Base-by-base conservation (phyloP, 805 yeast species). In the Candida adriatica region DNA sequence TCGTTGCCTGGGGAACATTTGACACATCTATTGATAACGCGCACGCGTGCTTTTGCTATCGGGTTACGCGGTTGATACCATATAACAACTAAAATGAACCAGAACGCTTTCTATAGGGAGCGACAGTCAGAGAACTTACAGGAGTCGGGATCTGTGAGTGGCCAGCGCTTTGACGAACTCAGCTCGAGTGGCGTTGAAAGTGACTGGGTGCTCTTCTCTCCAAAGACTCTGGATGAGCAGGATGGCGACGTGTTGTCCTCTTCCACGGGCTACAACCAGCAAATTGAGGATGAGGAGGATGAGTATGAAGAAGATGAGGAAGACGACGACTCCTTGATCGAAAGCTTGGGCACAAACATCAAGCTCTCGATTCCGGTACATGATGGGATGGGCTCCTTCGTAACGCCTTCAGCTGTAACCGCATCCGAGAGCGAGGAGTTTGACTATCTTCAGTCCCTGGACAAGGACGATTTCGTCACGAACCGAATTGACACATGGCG, bases 151-250 rank as follows among this genome's bases (percentile, higher is more conserved):
- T 30, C 38, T 9, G 29, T 24, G 13, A n/a, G 16, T 24, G 21
- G 26, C 19, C 26, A 19, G 8, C 38, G 31, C 23, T 41, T 25
- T 14, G 49, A 46, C 15, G 48, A 42, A 18, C 27, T 44, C 15
- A 48, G 53, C 31, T 46, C 53, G 1, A 39, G 42, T 16, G 48
- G 48, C 10, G 43, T 41, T 2, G 51, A 42, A 8, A 46, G 45
- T 13, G 53, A 48, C 27, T 49, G 54, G 55, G 40, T 51, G 29
- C 29, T 50, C 29, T 49, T 51, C 29, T 43, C 49, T 0, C 52
- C 53, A 8, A 33, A 26, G 6, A 30, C 30, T 18, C 38, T 35
- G 11, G 42, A 37, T 3, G 38, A 30, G 6, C 27, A 15, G 9
- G 23, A 30, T 3, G 26, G 9, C 14, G 53, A 45, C 20, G 43